A percentile compares a stretch with the other conserved stretches of the same genome.
Evolutionary conservation across 1,284 basidiomycete genomes (phyloP).

Genomic region (Thecaphora thlaspeos): DNA sequence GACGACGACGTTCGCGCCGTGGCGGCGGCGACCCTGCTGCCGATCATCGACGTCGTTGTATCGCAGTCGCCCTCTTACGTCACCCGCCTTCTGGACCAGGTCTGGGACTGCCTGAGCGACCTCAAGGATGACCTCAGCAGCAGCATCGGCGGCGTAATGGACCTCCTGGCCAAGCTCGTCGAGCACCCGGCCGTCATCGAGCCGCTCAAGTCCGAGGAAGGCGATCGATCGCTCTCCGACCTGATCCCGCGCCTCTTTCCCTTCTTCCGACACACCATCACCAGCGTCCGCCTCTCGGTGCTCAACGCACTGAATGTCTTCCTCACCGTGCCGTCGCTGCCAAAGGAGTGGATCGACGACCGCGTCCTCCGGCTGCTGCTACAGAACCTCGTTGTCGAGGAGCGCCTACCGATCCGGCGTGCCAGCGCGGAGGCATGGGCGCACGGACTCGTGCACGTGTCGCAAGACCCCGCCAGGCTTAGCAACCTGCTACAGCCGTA

Average conservation of each 20-base stretch:
- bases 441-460: constrained; percentile 64
- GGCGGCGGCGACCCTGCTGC: constrained; percentile 85
- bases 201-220: constrained; percentile 62
- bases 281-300: constrained; percentile 87
- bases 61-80: constrained; percentile 65
- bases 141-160: constrained; percentile 96
- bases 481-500: constrained; percentile 43
- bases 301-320: constrained; percentile 86
- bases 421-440: constrained; percentile 76
- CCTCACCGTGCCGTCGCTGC: constrained; percentile 73
- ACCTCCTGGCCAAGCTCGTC: constrained; percentile 62
- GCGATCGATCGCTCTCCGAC: constrained; percentile 63
- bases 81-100: constrained; percentile 70
- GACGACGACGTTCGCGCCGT: constrained; percentile 98
- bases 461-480: constrained; percentile 15
- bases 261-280: constrained; percentile 96
- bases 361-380: constrained; percentile 81
- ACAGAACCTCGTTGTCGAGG: constrained; percentile 93
- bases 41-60: constrained; percentile 79
- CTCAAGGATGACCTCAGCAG: constrained; percentile 97
- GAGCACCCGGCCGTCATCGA: constrained; percentile 69
- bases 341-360: constrained; percentile 77
- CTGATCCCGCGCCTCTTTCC: constrained; percentile 88
- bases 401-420: constrained; percentile 79
- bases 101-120: constrained; percentile 87